Conservation (phyloP, 2,329 filamentous ascomycete genomes). For the Neurospora sp. region DNA sequence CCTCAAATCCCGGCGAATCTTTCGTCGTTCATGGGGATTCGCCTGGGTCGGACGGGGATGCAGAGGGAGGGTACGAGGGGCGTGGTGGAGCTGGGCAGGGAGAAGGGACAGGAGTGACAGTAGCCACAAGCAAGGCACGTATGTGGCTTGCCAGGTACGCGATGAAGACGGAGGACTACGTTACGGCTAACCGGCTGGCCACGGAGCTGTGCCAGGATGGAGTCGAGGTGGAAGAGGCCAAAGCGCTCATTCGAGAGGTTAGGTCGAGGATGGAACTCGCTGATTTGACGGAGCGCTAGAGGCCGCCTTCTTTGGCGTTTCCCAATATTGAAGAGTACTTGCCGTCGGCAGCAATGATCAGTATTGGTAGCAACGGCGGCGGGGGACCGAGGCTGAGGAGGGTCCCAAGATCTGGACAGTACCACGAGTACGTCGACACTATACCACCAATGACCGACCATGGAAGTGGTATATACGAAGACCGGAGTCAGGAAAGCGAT, state of each 20-base stretch:
- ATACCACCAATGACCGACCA: not conserved
- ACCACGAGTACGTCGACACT: not conserved
- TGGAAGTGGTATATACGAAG: not conserved
- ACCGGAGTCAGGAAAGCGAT: not conserved
- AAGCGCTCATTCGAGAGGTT: constrained; percentile 81
- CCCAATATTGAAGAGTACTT: constrained; percentile 5
- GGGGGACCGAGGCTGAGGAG: not conserved
- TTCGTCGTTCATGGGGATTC: constrained; percentile 48
- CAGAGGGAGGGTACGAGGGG: constrained; percentile 24
- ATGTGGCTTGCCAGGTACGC: constrained; percentile 87
- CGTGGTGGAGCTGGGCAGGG: constrained; percentile 16
- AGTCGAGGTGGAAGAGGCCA: constrained; percentile 92
- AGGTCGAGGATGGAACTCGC: constrained; percentile 57
- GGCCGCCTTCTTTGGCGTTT: constrained; percentile 8
- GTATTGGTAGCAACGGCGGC: not conserved
- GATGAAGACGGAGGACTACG: constrained; percentile 65
- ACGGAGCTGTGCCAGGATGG: constrained; percentile 93
- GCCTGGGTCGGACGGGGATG: constrained; percentile 29
- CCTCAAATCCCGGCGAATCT: constrained; percentile 33
- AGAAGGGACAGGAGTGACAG: constrained; percentile 73
- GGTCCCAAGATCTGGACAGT: not conserved
- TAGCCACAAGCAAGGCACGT: constrained; percentile 81
- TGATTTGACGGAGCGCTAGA: constrained; percentile 13
- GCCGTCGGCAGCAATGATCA: not conserved
- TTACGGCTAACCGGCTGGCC: constrained; percentile 67